A percentile compares a stretch with the other conserved stretches of the same genome.
Evolutionary conservation across 208 protist species (phyloP).

Genomic region (Wallacemonas sp.): DNA sequence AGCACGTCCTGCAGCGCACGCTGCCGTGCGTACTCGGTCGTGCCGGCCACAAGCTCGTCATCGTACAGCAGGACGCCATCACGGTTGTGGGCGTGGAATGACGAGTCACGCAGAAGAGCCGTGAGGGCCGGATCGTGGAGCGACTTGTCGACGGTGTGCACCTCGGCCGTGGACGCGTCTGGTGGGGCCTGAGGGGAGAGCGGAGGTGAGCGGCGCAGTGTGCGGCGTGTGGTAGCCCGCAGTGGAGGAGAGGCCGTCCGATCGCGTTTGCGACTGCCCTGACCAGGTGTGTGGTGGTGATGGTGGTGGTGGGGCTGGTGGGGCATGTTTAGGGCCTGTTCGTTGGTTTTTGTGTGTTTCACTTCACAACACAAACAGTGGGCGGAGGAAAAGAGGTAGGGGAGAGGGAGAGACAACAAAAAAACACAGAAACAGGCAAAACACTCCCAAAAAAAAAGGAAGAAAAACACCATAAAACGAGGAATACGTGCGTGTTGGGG

Average conservation of each 20-base stretch:
- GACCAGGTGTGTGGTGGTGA: not conserved
- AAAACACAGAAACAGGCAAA: too few species aligned
- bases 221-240: not conserved
- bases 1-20: constrained; percentile 67
- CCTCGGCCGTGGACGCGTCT: not conserved
- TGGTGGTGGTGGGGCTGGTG: not conserved
- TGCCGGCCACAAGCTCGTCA: constrained; percentile 5
- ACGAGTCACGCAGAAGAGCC: not conserved
- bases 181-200: not conserved
- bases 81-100: not conserved
- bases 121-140: not conserved
- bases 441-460: too few species aligned
- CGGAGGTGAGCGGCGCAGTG: not conserved
- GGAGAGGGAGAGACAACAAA: too few species aligned
- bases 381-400: too few species aligned
- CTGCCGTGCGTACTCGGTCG: constrained; percentile 23
- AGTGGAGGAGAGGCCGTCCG: constrained; percentile 8
- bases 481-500: too few species aligned
- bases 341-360: too few species aligned
- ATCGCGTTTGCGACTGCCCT: not conserved
- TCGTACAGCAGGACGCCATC: constrained; percentile 2
- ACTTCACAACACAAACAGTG: too few species aligned
- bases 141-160: too few species aligned
- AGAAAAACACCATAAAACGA: too few species aligned
- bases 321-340: not conserved